Evolutionary conservation across 2,329 filamentous ascomycete genomes (phyloP), one percentile per base, ranked within the genome.

Genomic region (Daldinia sp.): DNA sequence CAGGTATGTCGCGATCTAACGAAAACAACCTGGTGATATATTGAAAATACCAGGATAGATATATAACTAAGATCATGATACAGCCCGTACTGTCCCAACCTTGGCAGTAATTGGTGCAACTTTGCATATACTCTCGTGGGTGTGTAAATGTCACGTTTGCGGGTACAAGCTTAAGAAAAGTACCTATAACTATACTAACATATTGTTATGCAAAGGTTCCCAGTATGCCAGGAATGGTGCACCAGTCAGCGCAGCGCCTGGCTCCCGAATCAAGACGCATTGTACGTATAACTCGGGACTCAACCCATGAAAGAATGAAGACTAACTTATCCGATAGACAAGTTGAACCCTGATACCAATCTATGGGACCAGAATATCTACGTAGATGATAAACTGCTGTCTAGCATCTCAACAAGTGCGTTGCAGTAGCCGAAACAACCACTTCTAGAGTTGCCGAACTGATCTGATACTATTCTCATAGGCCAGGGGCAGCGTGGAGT

Each of bases 301-400:
- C 5, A 12, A 5, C 42, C 13, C 20, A 18, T 23, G 20, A 2
- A 23, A 12, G 18, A 13, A 46, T 46, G 4, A 41, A 4, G 39
- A 51, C 57, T 60, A 42, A 60, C 39, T 9, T 33, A 13, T n/a
- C 33, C 15, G 30, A 41, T 12, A 60, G 57, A 60, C 13, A 60
- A 60, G 4, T 23, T 60, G 18, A 60, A 60, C 7, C 44, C 57
- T 28, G 13, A 39, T 28, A 60, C 57, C 6, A 42, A 60, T 30
- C 33, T 51, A 53, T 60, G 57, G 57, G 57, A 53, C 33, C 57
- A 60, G 44, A 51, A 53, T 53, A 44, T 60, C 57, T 60, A 60
- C 13, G 44, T 60, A n/a, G 23, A 60, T 20, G 57, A 41, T 41
- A 39, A 28, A 15, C 23, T 60, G 2, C 15, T 51, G 20, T 60